These are phyloP conservation scores for Chrysoporthe cubensis DNA, from an alignment of 2,329 filamentous ascomycete genomes.

Conservation along the genomic window DNA sequence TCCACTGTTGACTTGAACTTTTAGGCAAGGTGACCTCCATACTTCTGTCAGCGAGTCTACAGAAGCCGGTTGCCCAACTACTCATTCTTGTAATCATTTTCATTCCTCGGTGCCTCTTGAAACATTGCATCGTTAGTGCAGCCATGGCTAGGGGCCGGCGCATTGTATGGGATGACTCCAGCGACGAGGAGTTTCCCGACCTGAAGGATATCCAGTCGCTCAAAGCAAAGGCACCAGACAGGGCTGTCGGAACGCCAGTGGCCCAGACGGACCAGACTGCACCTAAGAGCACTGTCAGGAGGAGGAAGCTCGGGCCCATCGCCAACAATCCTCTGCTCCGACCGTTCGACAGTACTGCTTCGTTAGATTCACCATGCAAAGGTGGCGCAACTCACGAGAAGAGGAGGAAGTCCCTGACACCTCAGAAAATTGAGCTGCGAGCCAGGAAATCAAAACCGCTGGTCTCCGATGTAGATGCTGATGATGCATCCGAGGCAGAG, in stretches of 20 bases:
- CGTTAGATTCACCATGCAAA: slow-evolving; percentile 2
- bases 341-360: not conserved
- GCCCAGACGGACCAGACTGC: not conserved
- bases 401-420: slow-evolving; percentile 3
- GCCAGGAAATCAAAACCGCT: slow-evolving; percentile 4
- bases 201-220: slow-evolving; percentile 37
- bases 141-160: slow-evolving; percentile 26
- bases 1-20: slow-evolving; percentile 13
- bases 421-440: slow-evolving; percentile 19
- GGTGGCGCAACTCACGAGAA: slow-evolving; percentile 1
- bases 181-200: slow-evolving; percentile 48
- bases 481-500: slow-evolving; percentile 15
- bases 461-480: not conserved
- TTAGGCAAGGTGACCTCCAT: not conserved
- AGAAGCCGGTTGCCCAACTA: not conserved
- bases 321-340: slow-evolving; percentile 20
- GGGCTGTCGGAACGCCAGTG: not conserved
- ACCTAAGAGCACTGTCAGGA: slow-evolving; percentile 19
- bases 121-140: not conserved
- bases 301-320: slow-evolving; percentile 22
- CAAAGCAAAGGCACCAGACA: not conserved
- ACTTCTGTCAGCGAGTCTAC: not conserved
- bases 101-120: not conserved
- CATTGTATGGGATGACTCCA: slow-evolving; percentile 34
- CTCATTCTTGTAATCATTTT: not conserved